Base-by-base conservation (phyloP, 345 rosid species). In the Eucalyptus globulus region DNA sequence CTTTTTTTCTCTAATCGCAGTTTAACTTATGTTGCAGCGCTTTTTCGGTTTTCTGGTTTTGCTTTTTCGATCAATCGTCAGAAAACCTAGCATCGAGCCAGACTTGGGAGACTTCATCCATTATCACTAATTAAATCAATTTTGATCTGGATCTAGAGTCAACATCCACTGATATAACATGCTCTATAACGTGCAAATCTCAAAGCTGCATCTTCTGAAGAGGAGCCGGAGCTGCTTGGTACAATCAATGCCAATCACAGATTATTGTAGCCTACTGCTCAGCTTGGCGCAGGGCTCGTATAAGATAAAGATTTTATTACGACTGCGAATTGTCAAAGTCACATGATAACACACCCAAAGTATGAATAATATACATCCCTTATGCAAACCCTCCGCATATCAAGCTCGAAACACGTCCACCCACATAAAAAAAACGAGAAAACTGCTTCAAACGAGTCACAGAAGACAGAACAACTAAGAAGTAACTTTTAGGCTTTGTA, bases 401-500 rank as follows among this genome's bases (percentile, higher is more conserved):
- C 16, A 37, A 76, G 47, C 27, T 72, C 29, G 62, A 6, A 22
- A 40, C 8, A 11, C 83, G 13, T 76, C 45, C 47, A 11, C 47
- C 8, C 83, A 76, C 83, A 67, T 14, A 17, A 43, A 11, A 72
- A 40, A 76, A 76, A 10, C 15, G 14, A 21, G 47, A 40, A 37
- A 40, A 37, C 47, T 21, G 83, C 47, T 40, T 76, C 83, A 40
- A 40, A 40, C 83, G 27, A 40, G 27, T 40, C 16, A 40, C 7
- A 40, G 83, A 76, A 37, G 43, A 31, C 97, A 95, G 7, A 92
- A 94, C 53, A 19, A 37, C 47, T 11, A 9, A 17, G 44, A 31
- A 76, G 47, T 76, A 21, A 76, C 47, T 37, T 76, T 4, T 21
- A 76, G 83, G 47, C 15, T 76, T 76, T 76, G 43, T 11, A 3